These are phyloP conservation scores for Chenopodium album DNA, from an alignment of 148 eudicot species.

Conservation along the genomic window DNA sequence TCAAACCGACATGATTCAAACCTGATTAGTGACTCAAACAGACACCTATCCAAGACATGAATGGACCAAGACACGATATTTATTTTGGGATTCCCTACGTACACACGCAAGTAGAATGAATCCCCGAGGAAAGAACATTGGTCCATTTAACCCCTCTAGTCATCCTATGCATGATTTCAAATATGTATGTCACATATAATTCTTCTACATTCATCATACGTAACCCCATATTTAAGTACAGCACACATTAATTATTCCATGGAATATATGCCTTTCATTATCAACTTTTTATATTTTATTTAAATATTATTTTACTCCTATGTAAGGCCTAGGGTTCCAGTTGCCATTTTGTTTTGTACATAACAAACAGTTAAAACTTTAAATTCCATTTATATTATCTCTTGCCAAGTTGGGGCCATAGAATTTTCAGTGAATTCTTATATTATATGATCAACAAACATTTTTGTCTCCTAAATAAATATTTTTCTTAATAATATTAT, in stretches of 20 bases:
- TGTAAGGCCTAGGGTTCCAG: slow-evolving; percentile 34
- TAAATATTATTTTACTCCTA: neutral
- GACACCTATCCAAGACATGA: neutral
- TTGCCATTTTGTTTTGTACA: slow-evolving; percentile 13
- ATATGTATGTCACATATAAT: neutral
- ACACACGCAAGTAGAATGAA: neutral
- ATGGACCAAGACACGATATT: neutral
- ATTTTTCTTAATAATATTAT: neutral
- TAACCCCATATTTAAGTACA: neutral
- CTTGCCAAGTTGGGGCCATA: slow-evolving; percentile 14
- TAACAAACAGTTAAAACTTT: neutral
- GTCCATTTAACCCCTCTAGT: neutral
- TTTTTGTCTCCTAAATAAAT: slow-evolving; percentile 23
- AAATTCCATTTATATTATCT: neutral
- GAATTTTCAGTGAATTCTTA: slow-evolving; percentile 19
- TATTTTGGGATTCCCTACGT: neutral
- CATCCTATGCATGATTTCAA: neutral
- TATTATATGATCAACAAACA: slow-evolving; percentile 11
- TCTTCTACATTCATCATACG: neutral
- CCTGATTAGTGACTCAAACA: too few species aligned
- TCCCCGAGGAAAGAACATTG: neutral
- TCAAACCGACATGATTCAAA: too few species aligned
- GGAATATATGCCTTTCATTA: neutral
- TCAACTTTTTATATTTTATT: too few species aligned
- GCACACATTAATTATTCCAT: neutral